Conservation (phyloP, 2,329 filamentous ascomycete species). For the Pseudonectria foliicola region DNA sequence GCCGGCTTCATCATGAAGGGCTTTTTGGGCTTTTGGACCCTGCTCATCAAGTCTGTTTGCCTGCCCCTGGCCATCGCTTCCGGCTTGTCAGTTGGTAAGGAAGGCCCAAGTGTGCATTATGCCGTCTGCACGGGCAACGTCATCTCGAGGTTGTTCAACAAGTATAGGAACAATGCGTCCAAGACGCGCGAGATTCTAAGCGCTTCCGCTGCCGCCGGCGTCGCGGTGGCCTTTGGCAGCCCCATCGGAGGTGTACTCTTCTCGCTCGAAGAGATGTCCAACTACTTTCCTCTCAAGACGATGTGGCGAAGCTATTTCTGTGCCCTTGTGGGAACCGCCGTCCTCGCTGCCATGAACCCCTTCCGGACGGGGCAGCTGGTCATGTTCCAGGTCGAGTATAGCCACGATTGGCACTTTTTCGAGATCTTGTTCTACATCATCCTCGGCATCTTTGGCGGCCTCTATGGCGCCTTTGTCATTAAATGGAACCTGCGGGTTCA, state of each 20-base stretch:
- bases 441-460: conserved; percentile 84
- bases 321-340: conserved; percentile 86
- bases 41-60: conserved; percentile 89
- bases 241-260: conserved; percentile 96
- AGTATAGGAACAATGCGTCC: conserved; percentile 84
- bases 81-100: conserved; percentile 90
- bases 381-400: conserved; percentile 98
- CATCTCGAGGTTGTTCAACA: conserved; percentile 85
- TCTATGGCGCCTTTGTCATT: conserved; percentile 95
- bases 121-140: conserved; percentile 97
- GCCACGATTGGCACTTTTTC: conserved; percentile 96
- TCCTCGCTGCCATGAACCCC: conserved; percentile 91
- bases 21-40: conserved; percentile 84
- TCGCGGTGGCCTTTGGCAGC: conserved; percentile 94
- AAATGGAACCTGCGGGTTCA: conserved; percentile 93
- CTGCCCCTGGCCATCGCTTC: conserved; percentile 89
- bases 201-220: conserved; percentile 88
- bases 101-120: conserved; percentile 98
- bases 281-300: conserved; percentile 91
- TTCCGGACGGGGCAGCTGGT: conserved; percentile 95
- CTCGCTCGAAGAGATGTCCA: conserved; percentile 96
- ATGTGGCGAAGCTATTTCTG: conserved; percentile 99
- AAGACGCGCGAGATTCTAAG: conserved; percentile 94
- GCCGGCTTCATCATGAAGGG: conserved; percentile 99
- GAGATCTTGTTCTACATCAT: conserved; percentile 89